phyloP scores from a whole-genome alignment of 805 yeast genomes.

The Sungouiozyma ichnusensis region DNA sequence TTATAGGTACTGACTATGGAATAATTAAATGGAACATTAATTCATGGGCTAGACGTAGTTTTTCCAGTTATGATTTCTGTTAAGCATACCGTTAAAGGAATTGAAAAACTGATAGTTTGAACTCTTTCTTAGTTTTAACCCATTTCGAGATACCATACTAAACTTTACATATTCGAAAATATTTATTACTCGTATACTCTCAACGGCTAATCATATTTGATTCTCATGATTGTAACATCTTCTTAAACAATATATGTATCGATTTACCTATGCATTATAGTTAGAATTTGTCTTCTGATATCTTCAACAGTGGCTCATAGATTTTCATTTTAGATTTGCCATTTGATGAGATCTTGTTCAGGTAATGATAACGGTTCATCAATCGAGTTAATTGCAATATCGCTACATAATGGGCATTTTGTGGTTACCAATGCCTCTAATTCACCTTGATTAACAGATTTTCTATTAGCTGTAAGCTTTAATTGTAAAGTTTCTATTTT shows the following conservation, averaged over 20 bases:
- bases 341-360: conserved; percentile 33
- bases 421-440: conserved; percentile 50
- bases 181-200: no score
- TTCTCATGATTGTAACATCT: no score
- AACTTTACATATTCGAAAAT: not conserved
- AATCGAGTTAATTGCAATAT: conserved; percentile 53
- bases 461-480: conserved; percentile 18
- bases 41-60: conserved; percentile 50
- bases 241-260: no score
- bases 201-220: no score
- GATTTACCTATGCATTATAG: no score
- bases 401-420: conserved; percentile 72
- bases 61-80: conserved; percentile 43
- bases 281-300: no score
- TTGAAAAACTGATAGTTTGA: not conserved
- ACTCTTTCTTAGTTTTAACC: not conserved
- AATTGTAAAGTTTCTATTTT: conserved; percentile 38
- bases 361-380: conserved; percentile 49
- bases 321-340: conserved; percentile 44
- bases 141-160: no score
- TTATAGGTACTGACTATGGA: conserved; percentile 60
- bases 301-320: no score
- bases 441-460: conserved; percentile 30
- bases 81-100: conserved; percentile 13
- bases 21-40: conserved; percentile 61